phyloP scores from a whole-genome alignment of 2,329 filamentous ascomycete species.

The Fusarium sp. region DNA sequence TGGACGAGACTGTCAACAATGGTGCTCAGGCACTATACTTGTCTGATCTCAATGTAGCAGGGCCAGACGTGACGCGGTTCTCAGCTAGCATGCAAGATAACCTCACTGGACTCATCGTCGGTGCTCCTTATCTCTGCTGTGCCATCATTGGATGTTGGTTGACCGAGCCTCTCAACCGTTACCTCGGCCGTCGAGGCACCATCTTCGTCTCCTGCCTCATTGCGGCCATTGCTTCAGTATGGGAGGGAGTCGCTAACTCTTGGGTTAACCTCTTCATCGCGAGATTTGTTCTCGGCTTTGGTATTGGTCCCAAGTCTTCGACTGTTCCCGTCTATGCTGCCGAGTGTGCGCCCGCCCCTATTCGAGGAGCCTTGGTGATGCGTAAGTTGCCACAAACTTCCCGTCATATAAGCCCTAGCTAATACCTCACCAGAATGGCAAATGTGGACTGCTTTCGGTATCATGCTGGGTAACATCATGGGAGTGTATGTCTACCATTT shows the following conservation, averaged over 20 bases:
- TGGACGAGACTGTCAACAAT: constrained; percentile 4
- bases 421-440: not conserved
- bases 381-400: not conserved
- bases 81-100: not conserved
- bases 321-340: constrained; percentile 5
- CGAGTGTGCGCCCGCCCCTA: not conserved
- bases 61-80: not conserved
- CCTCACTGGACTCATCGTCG: not conserved
- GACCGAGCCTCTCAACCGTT: not conserved
- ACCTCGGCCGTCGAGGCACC: not conserved
- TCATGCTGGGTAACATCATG: constrained; percentile 3
- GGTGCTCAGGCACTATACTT: not conserved
- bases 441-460: constrained; percentile 3
- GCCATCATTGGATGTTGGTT: constrained; percentile 7
- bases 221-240: not conserved
- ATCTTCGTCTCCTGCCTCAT: constrained; percentile 1
- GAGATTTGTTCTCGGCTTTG: not conserved
- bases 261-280: not conserved
- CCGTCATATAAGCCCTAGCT: accelerated
- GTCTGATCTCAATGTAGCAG: not conserved
- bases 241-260: not conserved
- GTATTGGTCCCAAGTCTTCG: not conserved
- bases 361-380: constrained; percentile 1
- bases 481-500: not conserved
- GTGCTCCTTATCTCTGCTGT: not conserved